Evolutionary conservation across 345 rosid genomes (phyloP), one percentile per base, ranked within the genome.

Genomic region (Eucalyptus erythrocorys): DNA sequence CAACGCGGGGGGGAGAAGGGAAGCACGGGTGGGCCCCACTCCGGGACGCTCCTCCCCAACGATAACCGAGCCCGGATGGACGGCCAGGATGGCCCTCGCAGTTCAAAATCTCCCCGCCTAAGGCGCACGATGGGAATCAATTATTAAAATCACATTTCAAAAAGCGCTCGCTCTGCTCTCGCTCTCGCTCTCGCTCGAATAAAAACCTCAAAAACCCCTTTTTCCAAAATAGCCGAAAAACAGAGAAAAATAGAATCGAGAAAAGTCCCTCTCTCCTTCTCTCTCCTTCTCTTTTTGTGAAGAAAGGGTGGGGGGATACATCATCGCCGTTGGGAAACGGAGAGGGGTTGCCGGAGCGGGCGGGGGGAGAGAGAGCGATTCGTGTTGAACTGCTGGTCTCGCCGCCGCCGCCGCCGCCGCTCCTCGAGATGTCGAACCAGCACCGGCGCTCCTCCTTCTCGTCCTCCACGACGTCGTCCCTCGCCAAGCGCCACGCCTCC

Each of bases 391-490:
- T 32, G 79, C 57, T 51, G 79, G 79, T 66, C 40, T 15, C 79
- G 79, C 24, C 57, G 57, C 57, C 57, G 57, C 57, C 79, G 79
- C 24, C 57, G 57, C 57, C 57, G 57, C 57, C 10, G 10, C 57
- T 19, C 26, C 68, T 57, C 80, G 48, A 34, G 85, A 91, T 90
- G 93, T 90, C 94, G 87, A 88, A 90, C 17, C 92, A 88, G 88
- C 85, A 91, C 53, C 93, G 93, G 85, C 92, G 93, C 4, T 86
- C 92, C 47, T 93, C 94, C 21, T 92, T 93, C 85, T 90, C 93
- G 12, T 90, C 93, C 6, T 92, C 94, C 5, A 93, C 94, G 76
- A 88, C 92, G 86, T 93, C 94, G 45, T 93, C 94, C 43, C 86
- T 92, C 15, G 93, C 94, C 10, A 93, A 92, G 88, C 88, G 93